These are phyloP conservation scores for Lipomyces starkeyi DNA, from an alignment of 805 yeast species.

Conservation along the genomic window DNA sequence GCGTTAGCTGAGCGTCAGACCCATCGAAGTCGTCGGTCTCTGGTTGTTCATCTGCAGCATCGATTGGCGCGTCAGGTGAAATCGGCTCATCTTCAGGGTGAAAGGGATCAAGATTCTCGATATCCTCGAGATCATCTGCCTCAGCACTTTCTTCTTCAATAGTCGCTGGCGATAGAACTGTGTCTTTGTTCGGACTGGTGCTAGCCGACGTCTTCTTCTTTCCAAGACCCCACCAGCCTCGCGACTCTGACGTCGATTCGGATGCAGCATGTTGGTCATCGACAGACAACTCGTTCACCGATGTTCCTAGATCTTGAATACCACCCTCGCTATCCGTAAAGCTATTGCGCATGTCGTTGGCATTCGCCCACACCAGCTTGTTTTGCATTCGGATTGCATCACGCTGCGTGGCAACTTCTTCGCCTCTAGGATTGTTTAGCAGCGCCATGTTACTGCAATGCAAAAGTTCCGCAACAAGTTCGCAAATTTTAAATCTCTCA, in stretches of 20 bases:
- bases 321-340: slow-evolving; percentile 15
- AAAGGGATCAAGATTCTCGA: slow-evolving; percentile 17
- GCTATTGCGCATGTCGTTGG: slow-evolving; percentile 11
- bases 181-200: slow-evolving; percentile 22
- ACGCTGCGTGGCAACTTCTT: slow-evolving; percentile 68
- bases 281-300: slow-evolving; percentile 26
- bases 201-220: slow-evolving; percentile 25
- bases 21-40: slow-evolving; percentile 5
- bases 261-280: slow-evolving; percentile 16
- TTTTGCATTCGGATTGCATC: slow-evolving; percentile 63
- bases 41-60: neutral
- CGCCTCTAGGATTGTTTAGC: slow-evolving; percentile 77
- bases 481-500: slow-evolving; percentile 88
- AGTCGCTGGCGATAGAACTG: slow-evolving; percentile 16
- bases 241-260: slow-evolving; percentile 24
- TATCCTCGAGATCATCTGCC: slow-evolving; percentile 20
- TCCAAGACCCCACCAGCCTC: slow-evolving; percentile 36
- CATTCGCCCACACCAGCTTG: neutral
- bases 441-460: slow-evolving; percentile 98
- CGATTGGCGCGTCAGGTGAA: slow-evolving; percentile 4
- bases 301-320: slow-evolving; percentile 22
- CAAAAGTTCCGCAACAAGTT: slow-evolving; percentile 87
- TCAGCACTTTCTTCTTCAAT: slow-evolving; percentile 22
- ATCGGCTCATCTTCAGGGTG: slow-evolving; percentile 17
- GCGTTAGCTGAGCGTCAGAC: slow-evolving; percentile 14